Evolutionary conservation across 2,329 filamentous ascomycete species (phyloP).

Genomic region (Paramyrothecium roridum): DNA sequence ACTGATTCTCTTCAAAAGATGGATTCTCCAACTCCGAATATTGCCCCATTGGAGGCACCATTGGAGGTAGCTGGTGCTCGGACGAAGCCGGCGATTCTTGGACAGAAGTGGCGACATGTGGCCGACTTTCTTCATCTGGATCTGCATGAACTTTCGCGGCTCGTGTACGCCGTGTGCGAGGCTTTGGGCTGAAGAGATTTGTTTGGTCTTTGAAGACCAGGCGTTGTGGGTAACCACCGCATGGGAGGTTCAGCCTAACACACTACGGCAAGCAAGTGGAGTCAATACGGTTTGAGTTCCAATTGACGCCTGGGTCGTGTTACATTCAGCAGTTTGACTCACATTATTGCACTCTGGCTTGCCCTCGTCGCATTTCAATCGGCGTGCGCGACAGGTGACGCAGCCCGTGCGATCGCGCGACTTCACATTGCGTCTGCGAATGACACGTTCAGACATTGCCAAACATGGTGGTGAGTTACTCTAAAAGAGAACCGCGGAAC

Average conservation of each 20-base stretch:
- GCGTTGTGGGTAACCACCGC: constrained; percentile 9
- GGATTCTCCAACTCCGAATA: too few species aligned
- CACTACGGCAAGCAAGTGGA: background rate
- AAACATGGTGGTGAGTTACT: too few species aligned
- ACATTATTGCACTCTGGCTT: constrained; percentile 2
- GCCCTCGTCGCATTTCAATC: constrained; percentile 2
- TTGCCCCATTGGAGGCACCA: too few species aligned
- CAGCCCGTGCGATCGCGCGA: background rate
- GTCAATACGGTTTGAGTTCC: too few species aligned
- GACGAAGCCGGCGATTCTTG: too few species aligned
- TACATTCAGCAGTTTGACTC: background rate
- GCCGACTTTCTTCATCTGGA: too few species aligned
- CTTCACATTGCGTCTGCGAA: background rate
- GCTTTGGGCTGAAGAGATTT: constrained; percentile 4
- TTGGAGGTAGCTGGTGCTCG: too few species aligned
- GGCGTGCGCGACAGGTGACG: background rate
- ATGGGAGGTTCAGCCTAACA: constrained; percentile 5
- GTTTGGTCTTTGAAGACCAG: constrained; percentile 13
- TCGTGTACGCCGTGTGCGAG: background rate
- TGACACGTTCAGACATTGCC: background rate
- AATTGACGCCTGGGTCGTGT: too few species aligned
- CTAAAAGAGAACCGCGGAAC: background rate
- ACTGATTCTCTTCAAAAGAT: too few species aligned
- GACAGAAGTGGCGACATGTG: too few species aligned
- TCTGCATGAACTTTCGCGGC: background rate